Evolutionary conservation across 1,284 basidiomycete species (phyloP), one percentile per base, ranked within the genome.

Genomic region (Tremellales sp.): DNA sequence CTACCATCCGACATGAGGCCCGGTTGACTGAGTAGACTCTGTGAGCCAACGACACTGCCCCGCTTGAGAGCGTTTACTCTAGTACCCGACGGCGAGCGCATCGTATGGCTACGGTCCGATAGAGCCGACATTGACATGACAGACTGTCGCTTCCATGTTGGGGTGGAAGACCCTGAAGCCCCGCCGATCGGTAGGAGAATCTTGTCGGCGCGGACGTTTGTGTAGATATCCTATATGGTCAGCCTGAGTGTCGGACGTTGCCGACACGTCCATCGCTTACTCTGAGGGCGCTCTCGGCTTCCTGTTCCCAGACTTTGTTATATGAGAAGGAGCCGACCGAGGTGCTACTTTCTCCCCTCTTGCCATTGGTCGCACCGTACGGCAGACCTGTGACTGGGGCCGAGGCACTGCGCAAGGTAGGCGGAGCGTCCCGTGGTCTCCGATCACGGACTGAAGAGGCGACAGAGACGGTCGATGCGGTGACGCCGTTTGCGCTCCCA

Each of bases 211-310:
- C 93, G 92, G 72, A 97, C 85, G 11, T 90, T 85, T 52, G 80
- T 81, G 77, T 93, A 98, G 78, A 98, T 96, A 64, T 98, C 94
- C 86, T 92, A 48, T 3, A 21, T 48, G 40, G 29, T 31, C 29
- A 51, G 48, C 44, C 48, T n/a, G n/a, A n/a, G n/a, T n/a, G n/a
- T n/a, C n/a, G n/a, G n/a, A n/a, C n/a, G n/a, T n/a, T n/a, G n/a
- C n/a, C n/a, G n/a, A n/a, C n/a, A n/a, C n/a, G n/a, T n/a, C n/a
- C n/a, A 15, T 10, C 10, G 62, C 75, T 39, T 49, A 88, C 88
- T 81, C 90, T 92, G 56, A 97, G 80, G 53, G 89, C 68, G 53
- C 60, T 81, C 69, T 96, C 92, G 77, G 96, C 83, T 47, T 93
- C 90, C 7, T 63, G 70, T 63, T 94, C 89, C 87, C 89, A 96